phyloP scores from a whole-genome alignment of 2,329 filamentous ascomycete species.

The Cercospora sojina region DNA sequence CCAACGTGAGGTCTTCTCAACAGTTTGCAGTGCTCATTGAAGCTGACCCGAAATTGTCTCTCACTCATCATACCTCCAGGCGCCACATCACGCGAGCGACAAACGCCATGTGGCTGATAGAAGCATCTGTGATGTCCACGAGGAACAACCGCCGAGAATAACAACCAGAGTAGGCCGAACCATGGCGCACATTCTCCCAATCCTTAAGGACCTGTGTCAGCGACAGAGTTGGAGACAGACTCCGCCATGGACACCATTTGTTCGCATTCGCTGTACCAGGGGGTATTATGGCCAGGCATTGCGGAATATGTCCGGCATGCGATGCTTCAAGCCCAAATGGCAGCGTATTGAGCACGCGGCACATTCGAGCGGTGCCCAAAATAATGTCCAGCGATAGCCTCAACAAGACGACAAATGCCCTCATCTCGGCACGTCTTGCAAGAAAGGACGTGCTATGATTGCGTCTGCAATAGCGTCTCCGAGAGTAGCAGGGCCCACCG shows the following conservation, averaged over 20 bases:
- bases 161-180: not conserved
- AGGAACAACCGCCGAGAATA: not conserved
- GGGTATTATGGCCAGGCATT: not conserved
- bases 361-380: not conserved
- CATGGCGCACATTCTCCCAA: not conserved
- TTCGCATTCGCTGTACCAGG: not conserved
- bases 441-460: not conserved
- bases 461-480: not conserved
- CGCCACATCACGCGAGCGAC: not conserved
- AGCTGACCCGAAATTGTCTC: not conserved
- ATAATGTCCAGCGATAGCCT: not conserved
- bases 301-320: not conserved
- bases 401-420: not conserved
- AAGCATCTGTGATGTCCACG: not conserved
- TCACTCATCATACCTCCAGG: not conserved
- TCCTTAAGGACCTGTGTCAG: not conserved
- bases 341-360: not conserved
- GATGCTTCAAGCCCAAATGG: not conserved
- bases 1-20: not conserved
- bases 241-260: not conserved
- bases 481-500: not conserved
- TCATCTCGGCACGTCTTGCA: not conserved
- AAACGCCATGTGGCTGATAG: constrained; percentile 12
- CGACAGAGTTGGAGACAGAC: not conserved
- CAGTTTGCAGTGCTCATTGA: not conserved